Conservation (phyloP, 1,139 yeast genomes). For the Kodamaea derodonti region DNA sequence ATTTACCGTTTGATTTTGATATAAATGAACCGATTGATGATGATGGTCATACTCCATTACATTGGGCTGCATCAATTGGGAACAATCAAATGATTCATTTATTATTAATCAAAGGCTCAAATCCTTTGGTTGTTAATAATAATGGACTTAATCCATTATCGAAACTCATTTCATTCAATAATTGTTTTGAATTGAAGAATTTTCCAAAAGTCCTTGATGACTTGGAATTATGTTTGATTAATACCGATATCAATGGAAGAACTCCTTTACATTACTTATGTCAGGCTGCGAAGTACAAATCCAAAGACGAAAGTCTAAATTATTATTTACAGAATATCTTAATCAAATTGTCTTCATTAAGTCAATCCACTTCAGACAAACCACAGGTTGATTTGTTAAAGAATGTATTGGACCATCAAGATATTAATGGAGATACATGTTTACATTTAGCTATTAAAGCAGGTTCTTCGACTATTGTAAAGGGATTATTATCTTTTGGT, state of each 20-base stretch:
- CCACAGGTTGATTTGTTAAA: conserved; percentile 44
- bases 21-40: conserved; percentile 87
- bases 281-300: conserved; percentile 52
- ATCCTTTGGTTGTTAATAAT: conserved; percentile 67
- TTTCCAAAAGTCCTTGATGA: conserved; percentile 69
- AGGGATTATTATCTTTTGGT: conserved; percentile 38
- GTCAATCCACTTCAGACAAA: conserved; percentile 15
- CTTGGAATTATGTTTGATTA: conserved; percentile 64
- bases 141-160: conserved; percentile 84
- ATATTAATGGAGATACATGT: conserved; percentile 66
- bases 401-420: conserved; percentile 66
- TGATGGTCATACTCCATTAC: conserved; percentile 93
- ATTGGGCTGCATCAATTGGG: conserved; percentile 97
- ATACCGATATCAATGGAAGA: conserved; percentile 69
- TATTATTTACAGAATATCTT: conserved; percentile 37
- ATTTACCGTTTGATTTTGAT: conserved; percentile 78
- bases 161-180: conserved; percentile 79
- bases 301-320: conserved; percentile 43
- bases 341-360: conserved; percentile 34
- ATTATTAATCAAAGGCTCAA: conserved; percentile 69
- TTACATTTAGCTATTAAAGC: conserved; percentile 57
- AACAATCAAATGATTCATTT: conserved; percentile 68
- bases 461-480: conserved; percentile 36
- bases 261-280: conserved; percentile 72
- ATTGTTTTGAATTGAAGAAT: conserved; percentile 75